Base-by-base conservation (phyloP, 371 early-diverging fungal species). In the Mucor plumbeus region DNA sequence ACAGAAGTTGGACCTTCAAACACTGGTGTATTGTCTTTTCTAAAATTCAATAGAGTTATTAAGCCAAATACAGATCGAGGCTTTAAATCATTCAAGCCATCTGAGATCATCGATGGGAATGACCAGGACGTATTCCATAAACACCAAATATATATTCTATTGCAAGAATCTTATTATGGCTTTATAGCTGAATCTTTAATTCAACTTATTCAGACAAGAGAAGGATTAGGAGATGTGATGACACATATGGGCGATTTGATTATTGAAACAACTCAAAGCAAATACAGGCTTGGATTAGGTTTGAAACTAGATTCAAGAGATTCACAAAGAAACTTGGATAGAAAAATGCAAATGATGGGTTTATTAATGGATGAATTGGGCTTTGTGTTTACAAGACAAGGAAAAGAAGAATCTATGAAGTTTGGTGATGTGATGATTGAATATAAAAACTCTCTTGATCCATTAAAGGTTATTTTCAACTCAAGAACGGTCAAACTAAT, bases 401-500 rank as follows among this genome's bases (percentile, higher is more conserved):
- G 82, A 13, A 85, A 84, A 59, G 78, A 81, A 43, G 86, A 85
- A 65, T 83, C 70, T 14, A 84, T 85, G 74, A 75, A 80, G 13
- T 81, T 85, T 67, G 84, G 83, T 63, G 88, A 88, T 70, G 82
- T 88, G 36, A 77, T 88, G 71, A 75, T 81, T 40, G 88, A 86
- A 64, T 85, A 86, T 54, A 85, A 81, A 65, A 75, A 83, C 36
- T 81, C 84, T 31, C 77, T 83, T 64, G 87, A 88, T 65, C 81
- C 13, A 66, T 82, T 63, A 81, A 87, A 82, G 77, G 54, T 65
- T 11, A 78, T 85, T 3, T 84, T 88, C 72, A 88, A 88, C 63
- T 65, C 78, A 21, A 77, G 88, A 34, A 86, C 85, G 14, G 79
- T 82, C 31, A 82, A 82, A 39, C 34, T 88, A 54, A 83, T 82